Conservation (phyloP, 345 rosid species). For the Euphorbia tirucalli region DNA sequence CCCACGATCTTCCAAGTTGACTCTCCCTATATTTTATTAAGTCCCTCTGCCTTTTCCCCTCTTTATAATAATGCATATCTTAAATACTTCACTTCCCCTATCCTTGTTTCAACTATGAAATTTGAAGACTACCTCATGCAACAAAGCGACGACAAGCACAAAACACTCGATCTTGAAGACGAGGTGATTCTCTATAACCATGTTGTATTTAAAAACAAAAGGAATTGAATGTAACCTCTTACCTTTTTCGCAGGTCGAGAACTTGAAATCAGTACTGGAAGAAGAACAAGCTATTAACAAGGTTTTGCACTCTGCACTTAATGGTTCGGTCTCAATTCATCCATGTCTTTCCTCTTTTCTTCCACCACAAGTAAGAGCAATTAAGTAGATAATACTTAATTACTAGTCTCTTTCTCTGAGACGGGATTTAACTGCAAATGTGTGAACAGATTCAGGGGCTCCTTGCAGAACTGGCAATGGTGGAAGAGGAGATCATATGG, state of each 20-base stretch:
- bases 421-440: too few relatives aligned
- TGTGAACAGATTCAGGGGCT: conserved; percentile 53
- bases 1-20: conserved; percentile 38
- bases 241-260: conserved; percentile 73
- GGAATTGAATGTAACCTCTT: too few relatives aligned
- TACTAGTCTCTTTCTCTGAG: too few relatives aligned
- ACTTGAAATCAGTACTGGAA: conserved; percentile 58
- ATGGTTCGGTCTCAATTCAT: conserved; percentile 47
- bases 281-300: conserved; percentile 52
- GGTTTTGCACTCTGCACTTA: conserved; percentile 47
- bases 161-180: conserved; percentile 45
- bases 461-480: conserved; percentile 59
- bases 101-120: conserved; percentile 48
- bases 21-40: conserved; percentile 8
- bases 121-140: conserved; percentile 76
- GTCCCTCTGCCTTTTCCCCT: neutral
- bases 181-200: conserved; percentile 39
- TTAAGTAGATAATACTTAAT: neutral
- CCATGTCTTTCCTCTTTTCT: conserved; percentile 54
- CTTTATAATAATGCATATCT: too few relatives aligned
- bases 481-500: conserved; percentile 71
- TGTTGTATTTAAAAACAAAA: too few relatives aligned
- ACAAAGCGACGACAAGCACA: conserved; percentile 36
- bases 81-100: neutral
- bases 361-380: conserved; percentile 58